phyloP scores from a whole-genome alignment of 345 rosid species.

The Crucihimalaya himalaica region DNA sequence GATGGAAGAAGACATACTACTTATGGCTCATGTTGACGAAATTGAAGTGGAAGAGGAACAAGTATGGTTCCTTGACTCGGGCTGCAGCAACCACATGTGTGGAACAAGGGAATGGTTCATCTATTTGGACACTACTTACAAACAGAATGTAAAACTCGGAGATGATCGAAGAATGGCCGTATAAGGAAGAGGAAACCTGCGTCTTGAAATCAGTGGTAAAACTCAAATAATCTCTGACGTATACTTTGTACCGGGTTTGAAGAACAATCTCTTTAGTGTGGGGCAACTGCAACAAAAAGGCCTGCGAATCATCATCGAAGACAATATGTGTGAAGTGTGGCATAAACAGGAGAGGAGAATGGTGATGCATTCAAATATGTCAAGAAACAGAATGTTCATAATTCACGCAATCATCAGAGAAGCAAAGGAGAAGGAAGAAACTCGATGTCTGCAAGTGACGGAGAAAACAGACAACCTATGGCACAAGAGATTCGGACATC shows the following conservation, averaged over 20 bases:
- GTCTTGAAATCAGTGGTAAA: no score
- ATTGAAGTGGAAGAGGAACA: no score
- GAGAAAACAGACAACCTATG: neutral
- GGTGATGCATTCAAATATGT: neutral
- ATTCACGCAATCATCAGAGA: neutral
- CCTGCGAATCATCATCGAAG: neutral
- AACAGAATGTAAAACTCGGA: no score
- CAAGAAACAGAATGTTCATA: neutral
- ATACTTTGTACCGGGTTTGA: no score
- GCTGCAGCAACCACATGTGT: neutral
- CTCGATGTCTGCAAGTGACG: neutral
- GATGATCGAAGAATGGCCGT: no score
- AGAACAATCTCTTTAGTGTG: no score
- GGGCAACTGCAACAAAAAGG: neutral
- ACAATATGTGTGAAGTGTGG: neutral
- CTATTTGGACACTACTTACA: neutral
- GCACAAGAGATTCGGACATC: neutral
- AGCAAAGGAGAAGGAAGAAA: neutral
- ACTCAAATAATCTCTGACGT: no score
- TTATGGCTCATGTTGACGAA: no score
- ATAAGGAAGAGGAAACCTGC: no score
- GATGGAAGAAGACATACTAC: no score
- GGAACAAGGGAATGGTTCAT: neutral
- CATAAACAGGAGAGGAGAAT: neutral
- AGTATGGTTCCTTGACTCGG: neutral